phyloP scores from a whole-genome alignment of 352 stramenopile genomes.

The Peronospora farinosa region DNA sequence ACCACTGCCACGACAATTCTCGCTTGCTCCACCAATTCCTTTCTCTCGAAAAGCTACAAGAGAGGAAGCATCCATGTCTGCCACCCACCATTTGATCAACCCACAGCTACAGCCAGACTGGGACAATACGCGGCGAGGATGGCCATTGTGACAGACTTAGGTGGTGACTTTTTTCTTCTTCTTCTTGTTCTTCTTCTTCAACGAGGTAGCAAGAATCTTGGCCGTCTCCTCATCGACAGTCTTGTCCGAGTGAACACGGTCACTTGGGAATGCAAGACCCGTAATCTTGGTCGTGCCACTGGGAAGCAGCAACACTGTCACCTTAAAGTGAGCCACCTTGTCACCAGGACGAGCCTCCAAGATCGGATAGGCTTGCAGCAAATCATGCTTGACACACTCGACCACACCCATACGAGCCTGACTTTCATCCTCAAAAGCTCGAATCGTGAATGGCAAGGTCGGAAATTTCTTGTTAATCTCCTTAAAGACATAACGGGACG shows the following conservation, averaged over 20 bases:
- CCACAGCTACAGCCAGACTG: too few species aligned
- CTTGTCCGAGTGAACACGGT: conserved; percentile 90
- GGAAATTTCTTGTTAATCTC: conserved; percentile 98
- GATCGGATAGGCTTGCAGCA: conserved; percentile 97
- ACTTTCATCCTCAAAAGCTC: conserved; percentile 92
- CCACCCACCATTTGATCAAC: neutral
- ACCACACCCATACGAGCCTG: conserved; percentile 96
- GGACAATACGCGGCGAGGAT: neutral
- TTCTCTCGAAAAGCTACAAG: conserved; percentile 15
- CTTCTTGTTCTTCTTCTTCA: conserved; percentile 96
- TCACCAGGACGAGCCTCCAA: conserved; percentile 92
- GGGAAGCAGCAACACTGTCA: conserved; percentile 95
- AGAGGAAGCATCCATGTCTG: conserved; percentile 18
- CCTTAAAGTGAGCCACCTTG: conserved; percentile 98
- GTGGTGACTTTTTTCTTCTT: conserved; percentile 80
- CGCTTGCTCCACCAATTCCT: conserved; percentile 23
- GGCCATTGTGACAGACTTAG: conserved; percentile 20
- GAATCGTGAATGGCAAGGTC: conserved; percentile 97
- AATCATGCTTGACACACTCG: conserved; percentile 96
- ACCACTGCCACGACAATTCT: conserved; percentile 19
- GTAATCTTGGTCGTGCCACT: conserved; percentile 95
- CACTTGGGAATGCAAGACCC: conserved; percentile 86
- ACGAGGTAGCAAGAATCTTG: conserved; percentile 85
- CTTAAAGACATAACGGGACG: conserved; percentile 93
- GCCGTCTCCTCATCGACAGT: conserved; percentile 89